These are phyloP conservation scores for Leccinellum albellum DNA, from an alignment of 768 basidiomycete genomes.

Conservation along the genomic window DNA sequence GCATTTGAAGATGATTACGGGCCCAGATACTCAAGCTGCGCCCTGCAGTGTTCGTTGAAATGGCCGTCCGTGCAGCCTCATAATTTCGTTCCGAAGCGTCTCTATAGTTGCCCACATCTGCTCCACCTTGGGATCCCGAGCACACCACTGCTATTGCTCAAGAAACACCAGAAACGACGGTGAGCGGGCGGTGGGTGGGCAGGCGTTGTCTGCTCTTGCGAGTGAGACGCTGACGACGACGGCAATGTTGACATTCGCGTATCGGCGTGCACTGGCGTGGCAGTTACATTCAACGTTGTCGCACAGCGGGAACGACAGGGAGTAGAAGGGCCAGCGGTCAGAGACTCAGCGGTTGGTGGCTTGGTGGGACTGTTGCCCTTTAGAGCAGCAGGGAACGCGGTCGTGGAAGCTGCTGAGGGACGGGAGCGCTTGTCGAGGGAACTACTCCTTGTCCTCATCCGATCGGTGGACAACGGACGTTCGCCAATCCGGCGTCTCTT, in stretches of 20 bases:
- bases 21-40: background rate
- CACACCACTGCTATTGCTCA: slow-evolving; percentile 42
- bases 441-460: slow-evolving; percentile 11
- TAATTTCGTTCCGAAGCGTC: slow-evolving; percentile 11
- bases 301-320: slow-evolving; percentile 16
- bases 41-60: background rate
- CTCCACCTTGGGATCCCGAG: slow-evolving; percentile 15
- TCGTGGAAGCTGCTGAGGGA: background rate
- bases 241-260: slow-evolving; percentile 19
- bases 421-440: slow-evolving; percentile 11
- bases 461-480: slow-evolving; percentile 1
- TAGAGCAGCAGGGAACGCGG: slow-evolving; percentile 21
- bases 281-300: background rate
- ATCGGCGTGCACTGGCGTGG: slow-evolving; percentile 14
- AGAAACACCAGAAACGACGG: slow-evolving; percentile 33
- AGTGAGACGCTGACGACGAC: slow-evolving; percentile 6
- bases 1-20: too few relatives aligned
- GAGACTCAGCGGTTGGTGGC: background rate
- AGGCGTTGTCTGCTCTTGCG: slow-evolving; percentile 10
- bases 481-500: slow-evolving; percentile 37
- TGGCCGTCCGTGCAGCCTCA: background rate
- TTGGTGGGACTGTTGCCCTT: slow-evolving; percentile 6
- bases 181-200: slow-evolving; percentile 11
- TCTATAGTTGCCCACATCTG: slow-evolving; percentile 23
- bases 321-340: slow-evolving; percentile 21